phyloP scores from a whole-genome alignment of 1,139 yeast species.

The Yamadazyma friedrichii region DNA sequence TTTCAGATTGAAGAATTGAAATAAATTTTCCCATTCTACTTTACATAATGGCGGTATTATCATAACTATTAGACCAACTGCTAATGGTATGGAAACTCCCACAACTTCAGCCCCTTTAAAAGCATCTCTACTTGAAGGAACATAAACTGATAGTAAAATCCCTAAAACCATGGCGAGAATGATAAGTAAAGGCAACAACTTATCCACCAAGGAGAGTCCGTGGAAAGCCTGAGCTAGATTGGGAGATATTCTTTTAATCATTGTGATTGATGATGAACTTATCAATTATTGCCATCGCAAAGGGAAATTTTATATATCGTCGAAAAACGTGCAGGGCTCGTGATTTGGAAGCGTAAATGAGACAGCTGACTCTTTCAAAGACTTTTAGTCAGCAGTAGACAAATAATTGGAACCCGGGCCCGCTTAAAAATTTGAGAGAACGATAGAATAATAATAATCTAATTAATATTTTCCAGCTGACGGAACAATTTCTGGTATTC shows the following conservation, averaged over 20 bases:
- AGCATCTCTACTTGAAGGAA: constrained; percentile 27
- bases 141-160: constrained; percentile 31
- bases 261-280: too few species aligned
- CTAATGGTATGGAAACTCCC: constrained; percentile 44
- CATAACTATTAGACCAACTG: constrained; percentile 55
- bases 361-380: too few species aligned
- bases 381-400: too few species aligned
- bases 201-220: constrained; percentile 21
- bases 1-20: constrained; percentile 14
- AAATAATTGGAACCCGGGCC: too few species aligned
- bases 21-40: constrained; percentile 46
- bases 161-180: constrained; percentile 31
- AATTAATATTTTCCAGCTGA: too few species aligned
- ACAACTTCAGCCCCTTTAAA: constrained; percentile 27
- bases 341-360: too few species aligned
- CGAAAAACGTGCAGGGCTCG: too few species aligned
- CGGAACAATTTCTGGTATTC: too few species aligned
- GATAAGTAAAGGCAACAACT: constrained; percentile 28
- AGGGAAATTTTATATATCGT: too few species aligned
- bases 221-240: not conserved
- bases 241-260: not conserved
- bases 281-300: too few species aligned
- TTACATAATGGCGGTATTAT: constrained; percentile 60
- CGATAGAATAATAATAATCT: too few species aligned
- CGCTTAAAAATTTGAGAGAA: too few species aligned